These are phyloP conservation scores for Cyberlindnera saturnus DNA, from an alignment of 805 yeast genomes.

Conservation along the genomic window DNA sequence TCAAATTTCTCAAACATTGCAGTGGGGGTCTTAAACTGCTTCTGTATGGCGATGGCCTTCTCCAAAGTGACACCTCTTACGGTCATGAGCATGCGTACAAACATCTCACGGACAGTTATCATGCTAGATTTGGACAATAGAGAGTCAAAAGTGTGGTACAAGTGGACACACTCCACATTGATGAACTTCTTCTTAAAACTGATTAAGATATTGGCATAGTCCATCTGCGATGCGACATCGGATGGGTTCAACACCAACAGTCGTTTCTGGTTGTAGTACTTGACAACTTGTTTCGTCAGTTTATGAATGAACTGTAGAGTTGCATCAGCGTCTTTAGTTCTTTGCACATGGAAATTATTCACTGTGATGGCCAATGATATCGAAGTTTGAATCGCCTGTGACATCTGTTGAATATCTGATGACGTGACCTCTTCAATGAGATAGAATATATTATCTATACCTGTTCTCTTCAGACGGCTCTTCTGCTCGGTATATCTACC, in stretches of 20 bases:
- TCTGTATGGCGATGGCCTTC: slow-evolving; percentile 76
- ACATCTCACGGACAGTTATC: slow-evolving; percentile 71
- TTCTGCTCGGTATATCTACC: slow-evolving; percentile 90
- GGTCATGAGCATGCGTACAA: slow-evolving; percentile 69
- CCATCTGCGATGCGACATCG: slow-evolving; percentile 42
- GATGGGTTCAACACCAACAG: slow-evolving; percentile 48
- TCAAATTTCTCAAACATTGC: slow-evolving; percentile 45
- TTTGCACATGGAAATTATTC: slow-evolving; percentile 58
- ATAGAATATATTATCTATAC: slow-evolving; percentile 62
- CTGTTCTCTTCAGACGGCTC: slow-evolving; percentile 62
- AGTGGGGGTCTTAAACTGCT: slow-evolving; percentile 63
- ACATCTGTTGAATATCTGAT: slow-evolving; percentile 38
- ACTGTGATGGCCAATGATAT: slow-evolving; percentile 63
- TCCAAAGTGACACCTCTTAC: slow-evolving; percentile 78
- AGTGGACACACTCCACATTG: slow-evolving; percentile 36
- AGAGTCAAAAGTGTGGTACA: slow-evolving; percentile 52
- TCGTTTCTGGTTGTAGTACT: slow-evolving; percentile 31
- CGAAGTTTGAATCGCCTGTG: slow-evolving; percentile 69
- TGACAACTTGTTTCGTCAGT: slow-evolving; percentile 40
- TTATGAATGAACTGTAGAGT: slow-evolving; percentile 55
- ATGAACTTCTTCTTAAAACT: slow-evolving; percentile 30
- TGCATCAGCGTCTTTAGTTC: slow-evolving; percentile 68
- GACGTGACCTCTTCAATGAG: slow-evolving; percentile 69
- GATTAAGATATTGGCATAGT: slow-evolving; percentile 37
- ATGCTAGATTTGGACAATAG: slow-evolving; percentile 64